These are phyloP conservation scores for Fusarium sp. DNA, from an alignment of 2,329 filamentous ascomycete genomes.

Conservation along the genomic window DNA sequence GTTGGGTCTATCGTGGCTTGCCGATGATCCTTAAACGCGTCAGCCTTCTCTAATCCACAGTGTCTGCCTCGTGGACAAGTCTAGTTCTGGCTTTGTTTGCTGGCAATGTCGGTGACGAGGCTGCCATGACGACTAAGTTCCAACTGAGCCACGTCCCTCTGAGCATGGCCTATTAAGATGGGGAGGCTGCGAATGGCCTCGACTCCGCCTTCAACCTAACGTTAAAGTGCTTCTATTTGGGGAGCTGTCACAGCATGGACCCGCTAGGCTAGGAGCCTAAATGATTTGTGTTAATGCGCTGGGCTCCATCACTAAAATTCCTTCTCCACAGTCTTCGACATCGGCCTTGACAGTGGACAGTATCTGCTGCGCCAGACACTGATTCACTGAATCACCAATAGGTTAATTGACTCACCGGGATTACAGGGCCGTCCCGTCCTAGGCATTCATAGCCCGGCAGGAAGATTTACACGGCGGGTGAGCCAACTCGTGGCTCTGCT, in stretches of 20 bases:
- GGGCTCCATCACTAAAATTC: conserved; percentile 16
- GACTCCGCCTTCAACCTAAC: conserved; percentile 33
- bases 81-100: conserved; percentile 24
- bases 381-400: conserved; percentile 11
- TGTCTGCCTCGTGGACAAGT: conserved; percentile 26
- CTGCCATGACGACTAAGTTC: conserved; percentile 31
- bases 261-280: conserved; percentile 21
- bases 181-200: conserved; percentile 23
- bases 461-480: conserved; percentile 21
- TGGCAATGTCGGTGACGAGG: conserved; percentile 34
- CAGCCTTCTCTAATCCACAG: conserved; percentile 39
- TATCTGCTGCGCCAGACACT: conserved; percentile 18
- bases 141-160: conserved; percentile 37
- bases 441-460: conserved; percentile 12
- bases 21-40: conserved; percentile 30
- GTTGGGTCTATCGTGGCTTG: conserved; percentile 27
- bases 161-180: conserved; percentile 26
- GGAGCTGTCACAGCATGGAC: conserved; percentile 33
- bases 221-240: conserved; percentile 43
- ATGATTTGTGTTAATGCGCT: neutral
- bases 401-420: conserved; percentile 26
- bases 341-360: conserved; percentile 26
- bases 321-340: conserved; percentile 27
- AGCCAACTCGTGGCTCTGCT: conserved; percentile 40
- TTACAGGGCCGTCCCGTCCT: conserved; percentile 18